Percentiles rank a stretch among this genome's conserved stretches.
phyloP scores from a whole-genome alignment of 805 yeast species.

The Hanseniaspora guilliermondii region DNA sequence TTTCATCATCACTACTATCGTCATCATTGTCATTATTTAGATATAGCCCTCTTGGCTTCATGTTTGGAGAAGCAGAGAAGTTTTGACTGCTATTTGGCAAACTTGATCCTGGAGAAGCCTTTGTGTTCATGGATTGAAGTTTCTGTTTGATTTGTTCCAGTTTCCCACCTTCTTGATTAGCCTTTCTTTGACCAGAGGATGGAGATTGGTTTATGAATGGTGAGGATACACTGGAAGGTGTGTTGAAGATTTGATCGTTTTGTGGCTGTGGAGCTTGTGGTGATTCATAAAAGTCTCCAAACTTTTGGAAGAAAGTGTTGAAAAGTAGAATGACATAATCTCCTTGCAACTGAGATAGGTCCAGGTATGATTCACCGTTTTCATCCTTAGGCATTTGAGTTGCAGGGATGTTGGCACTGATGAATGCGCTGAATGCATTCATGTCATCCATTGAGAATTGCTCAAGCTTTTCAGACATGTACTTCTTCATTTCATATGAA shows the following conservation, averaged over 20 bases:
- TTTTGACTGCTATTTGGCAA: slow-evolving; percentile 25
- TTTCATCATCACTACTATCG: slow-evolving; percentile 37
- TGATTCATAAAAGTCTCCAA: slow-evolving; percentile 20
- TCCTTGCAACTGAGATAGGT: slow-evolving; percentile 84
- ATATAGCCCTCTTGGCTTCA: slow-evolving; percentile 15
- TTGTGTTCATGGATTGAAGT: slow-evolving; percentile 57
- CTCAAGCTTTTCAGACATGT: slow-evolving; percentile 74
- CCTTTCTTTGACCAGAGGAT: neutral
- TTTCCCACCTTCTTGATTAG: slow-evolving; percentile 27
- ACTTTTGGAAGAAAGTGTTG: slow-evolving; percentile 59
- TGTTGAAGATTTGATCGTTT: slow-evolving; percentile 1
- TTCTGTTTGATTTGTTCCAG: slow-evolving; percentile 62
- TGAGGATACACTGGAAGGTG: slow-evolving; percentile 1
- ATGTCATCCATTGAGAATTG: slow-evolving; percentile 67
- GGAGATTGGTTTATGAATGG: slow-evolving; percentile 7
- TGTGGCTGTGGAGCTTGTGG: slow-evolving; percentile 16
- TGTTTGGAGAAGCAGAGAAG: slow-evolving; percentile 12
- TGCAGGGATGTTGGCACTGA: slow-evolving; percentile 7
- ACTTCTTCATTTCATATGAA: slow-evolving; percentile 93
- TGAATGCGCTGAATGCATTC: slow-evolving; percentile 42
- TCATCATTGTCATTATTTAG: slow-evolving; percentile 19
- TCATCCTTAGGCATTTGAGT: slow-evolving; percentile 15
- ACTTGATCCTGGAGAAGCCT: slow-evolving; percentile 33
- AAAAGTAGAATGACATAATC: slow-evolving; percentile 70
- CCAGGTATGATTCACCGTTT: slow-evolving; percentile 83